Base-by-base conservation (phyloP, 2,329 filamentous ascomycete species). In the Pleochaeta shiraiana region DNA sequence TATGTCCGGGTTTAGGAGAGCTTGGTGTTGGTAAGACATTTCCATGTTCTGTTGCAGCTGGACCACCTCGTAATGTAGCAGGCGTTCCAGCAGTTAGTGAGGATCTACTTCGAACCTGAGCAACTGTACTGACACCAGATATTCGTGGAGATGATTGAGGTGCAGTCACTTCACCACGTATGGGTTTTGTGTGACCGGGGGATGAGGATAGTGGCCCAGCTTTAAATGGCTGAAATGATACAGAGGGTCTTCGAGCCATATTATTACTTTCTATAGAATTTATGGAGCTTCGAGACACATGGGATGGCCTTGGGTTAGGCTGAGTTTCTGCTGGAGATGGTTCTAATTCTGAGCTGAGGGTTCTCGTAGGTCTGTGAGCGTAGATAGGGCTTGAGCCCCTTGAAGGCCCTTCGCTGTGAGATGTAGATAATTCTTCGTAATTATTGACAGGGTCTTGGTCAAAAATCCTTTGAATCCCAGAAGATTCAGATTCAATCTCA, bases 161-260 rank as follows among this genome's bases (percentile, higher is more conserved):
- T 1, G 77, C 67, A 3, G 67, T 65, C 65, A 69, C 69, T 33
- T 72, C 71, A 16, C 67, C 69, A 4, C 64, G 64, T 47, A 67
- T 66, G 4, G 69, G 64, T 21, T 67, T 68, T n/a, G 67, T 69
- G 30, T 76, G 76, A n/a, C 79, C 73, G 0, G 91, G 92, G 4
- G 91, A 96, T 3, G 88, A 90, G 1, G 91, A 95, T n/a, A 97
- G 78, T 1, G 92, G 95, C 12, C 92, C 92, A 16, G 91, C 89
- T 75, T 98, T 98, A 78, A 98, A 98, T 0, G 92, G 91, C 70
- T 95, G 89, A 70, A 96, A 95, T 0, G 89, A 95, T 26, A 95
- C 83, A 0, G 90, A 96, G 6, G 88, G 85, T 64, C 90, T 83
- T 69, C 90, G 82, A 64, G 79, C 79, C 60, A 80, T 76, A 26